Conservation (phyloP, 2,329 filamentous ascomycete species). For the Aspergillus fructus region DNA sequence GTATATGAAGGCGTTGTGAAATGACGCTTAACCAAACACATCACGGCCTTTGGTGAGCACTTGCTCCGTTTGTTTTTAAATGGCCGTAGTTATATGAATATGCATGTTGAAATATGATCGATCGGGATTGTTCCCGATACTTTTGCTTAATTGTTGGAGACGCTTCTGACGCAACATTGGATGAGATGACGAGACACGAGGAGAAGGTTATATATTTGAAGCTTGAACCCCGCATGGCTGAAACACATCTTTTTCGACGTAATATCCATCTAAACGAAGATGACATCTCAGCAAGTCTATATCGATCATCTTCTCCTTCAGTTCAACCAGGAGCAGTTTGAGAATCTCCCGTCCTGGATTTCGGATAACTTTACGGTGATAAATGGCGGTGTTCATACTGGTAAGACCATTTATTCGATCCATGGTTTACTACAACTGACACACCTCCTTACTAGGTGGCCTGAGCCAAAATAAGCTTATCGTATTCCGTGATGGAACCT, state of each 20-base stretch:
- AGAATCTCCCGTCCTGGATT: conserved; percentile 7
- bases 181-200: not conserved
- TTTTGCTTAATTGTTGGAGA: not conserved
- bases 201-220: not conserved
- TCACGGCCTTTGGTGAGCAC: not conserved
- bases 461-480: conserved; percentile 16
- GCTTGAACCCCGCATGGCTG: not conserved
- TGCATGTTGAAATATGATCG: no score
- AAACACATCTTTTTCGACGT: not conserved
- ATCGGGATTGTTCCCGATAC: no score
- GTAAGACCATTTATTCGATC: not conserved
- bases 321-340: conserved; percentile 8
- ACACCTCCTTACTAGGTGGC: conserved; percentile 2
- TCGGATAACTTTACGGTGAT: conserved; percentile 15
- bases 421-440: not conserved
- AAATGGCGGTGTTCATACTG: conserved; percentile 11
- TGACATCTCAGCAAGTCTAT: conserved; percentile 12
- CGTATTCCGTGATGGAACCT: conserved; percentile 13
- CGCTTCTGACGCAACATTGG: not conserved
- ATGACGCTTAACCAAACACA: conserved; percentile 1
- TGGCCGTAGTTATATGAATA: no score
- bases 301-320: conserved; percentile 15
- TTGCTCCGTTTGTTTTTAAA: no score
- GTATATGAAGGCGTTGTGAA: not conserved
- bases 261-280: not conserved